These are phyloP conservation scores for Sphagnurus paluster DNA, from an alignment of 1,284 basidiomycete genomes.

Conservation along the genomic window DNA sequence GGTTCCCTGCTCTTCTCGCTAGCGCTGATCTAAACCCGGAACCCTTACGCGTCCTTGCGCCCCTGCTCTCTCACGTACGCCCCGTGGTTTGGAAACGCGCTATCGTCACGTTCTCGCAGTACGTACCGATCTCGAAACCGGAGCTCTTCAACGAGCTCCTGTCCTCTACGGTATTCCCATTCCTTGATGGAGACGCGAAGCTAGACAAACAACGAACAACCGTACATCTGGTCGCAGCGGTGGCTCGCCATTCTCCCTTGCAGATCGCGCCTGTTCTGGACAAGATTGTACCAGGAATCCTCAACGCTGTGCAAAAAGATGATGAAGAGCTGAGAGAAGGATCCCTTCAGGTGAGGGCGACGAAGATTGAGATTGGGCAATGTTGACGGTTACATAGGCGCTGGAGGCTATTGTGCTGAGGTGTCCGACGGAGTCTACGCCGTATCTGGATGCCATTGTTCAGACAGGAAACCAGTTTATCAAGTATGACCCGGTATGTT, in stretches of 20 bases:
- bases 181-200: constrained; percentile 49
- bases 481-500: constrained; percentile 89
- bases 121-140: constrained; percentile 67
- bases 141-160: constrained; percentile 59
- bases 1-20: constrained; percentile 78
- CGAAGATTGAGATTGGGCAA: not conserved
- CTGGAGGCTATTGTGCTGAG: constrained; percentile 83
- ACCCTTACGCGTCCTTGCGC: constrained; percentile 73
- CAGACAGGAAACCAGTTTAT: constrained; percentile 75
- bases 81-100: constrained; percentile 89
- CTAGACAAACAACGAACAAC: constrained; percentile 75
- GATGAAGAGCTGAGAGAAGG: constrained; percentile 84
- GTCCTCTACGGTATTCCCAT: constrained; percentile 59
- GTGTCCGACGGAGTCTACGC: constrained; percentile 80
- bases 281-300: constrained; percentile 66
- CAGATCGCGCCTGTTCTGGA: constrained; percentile 60
- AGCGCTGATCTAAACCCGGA: constrained; percentile 51
- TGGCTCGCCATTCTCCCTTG: constrained; percentile 70
- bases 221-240: constrained; percentile 78
- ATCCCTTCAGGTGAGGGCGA: constrained; percentile 61
- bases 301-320: constrained; percentile 66
- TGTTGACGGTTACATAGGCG: constrained; percentile 47
- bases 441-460: constrained; percentile 71
- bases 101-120: constrained; percentile 82
- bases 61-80: constrained; percentile 74